Evolutionary conservation across 2,329 filamentous ascomycete genomes (phyloP).

Genomic region (Botryotinia calthae): DNA sequence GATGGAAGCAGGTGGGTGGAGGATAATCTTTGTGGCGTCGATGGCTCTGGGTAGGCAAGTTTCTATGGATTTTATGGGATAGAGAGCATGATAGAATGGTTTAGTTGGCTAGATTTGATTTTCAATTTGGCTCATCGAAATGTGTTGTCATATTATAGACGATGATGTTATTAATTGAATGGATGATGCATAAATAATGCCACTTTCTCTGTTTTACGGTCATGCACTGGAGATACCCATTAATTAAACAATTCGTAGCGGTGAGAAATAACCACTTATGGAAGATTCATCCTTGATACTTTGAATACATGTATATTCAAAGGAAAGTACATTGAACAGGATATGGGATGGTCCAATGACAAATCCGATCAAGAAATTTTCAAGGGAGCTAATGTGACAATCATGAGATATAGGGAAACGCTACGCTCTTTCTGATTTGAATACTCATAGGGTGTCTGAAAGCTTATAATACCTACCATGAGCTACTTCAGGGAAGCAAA

Average conservation of each 20-base stretch:
- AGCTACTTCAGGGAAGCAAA: neutral
- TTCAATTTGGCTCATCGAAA: too few relatives aligned
- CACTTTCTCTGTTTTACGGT: neutral
- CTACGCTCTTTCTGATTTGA: neutral
- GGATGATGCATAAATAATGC: neutral
- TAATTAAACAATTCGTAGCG: neutral
- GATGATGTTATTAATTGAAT: neutral
- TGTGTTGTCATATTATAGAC: neutral
- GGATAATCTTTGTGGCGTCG: too few relatives aligned
- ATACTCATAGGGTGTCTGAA: neutral
- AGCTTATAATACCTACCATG: neutral
- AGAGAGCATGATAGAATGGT: neutral
- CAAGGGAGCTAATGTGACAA: neutral
- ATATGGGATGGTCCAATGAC: rapidly evolving
- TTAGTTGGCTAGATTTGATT: neutral
- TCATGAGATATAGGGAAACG: rapidly evolving
- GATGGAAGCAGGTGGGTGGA: neutral
- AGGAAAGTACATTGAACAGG: neutral
- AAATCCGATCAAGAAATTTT: rapidly evolving
- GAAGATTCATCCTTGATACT: neutral
- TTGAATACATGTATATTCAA: neutral
- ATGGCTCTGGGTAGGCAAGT: neutral
- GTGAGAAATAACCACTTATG: neutral
- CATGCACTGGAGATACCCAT: neutral
- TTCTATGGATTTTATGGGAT: neutral